phyloP scores from a whole-genome alignment of 1,139 yeast species.

The Saccharomycopsis phalli region DNA sequence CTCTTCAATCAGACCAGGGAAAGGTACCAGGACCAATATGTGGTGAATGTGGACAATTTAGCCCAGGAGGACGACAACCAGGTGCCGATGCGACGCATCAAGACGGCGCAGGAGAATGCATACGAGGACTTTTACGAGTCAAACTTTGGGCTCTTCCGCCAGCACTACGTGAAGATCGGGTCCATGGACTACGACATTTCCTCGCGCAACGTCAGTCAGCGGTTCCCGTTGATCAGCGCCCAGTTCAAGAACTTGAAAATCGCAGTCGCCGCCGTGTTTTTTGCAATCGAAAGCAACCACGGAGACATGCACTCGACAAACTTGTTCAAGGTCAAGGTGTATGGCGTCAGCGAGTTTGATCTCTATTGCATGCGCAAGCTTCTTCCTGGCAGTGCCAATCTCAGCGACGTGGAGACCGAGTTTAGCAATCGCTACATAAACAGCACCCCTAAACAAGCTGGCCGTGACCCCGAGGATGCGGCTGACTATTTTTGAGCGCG shows the following conservation, averaged over 20 bases:
- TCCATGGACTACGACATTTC: constrained; percentile 15
- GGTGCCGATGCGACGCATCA: constrained; percentile 16
- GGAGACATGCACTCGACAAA: constrained; percentile 18
- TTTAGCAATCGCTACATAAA: too few species aligned
- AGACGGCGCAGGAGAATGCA: constrained; percentile 9
- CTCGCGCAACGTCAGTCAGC: constrained; percentile 5
- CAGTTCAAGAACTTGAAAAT: constrained; percentile 15
- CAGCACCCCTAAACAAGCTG: too few species aligned
- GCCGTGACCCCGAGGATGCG: too few species aligned
- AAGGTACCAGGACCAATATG: constrained; percentile 12
- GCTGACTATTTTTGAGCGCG: too few species aligned
- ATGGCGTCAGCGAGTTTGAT: constrained; percentile 19
- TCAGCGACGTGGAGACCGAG: neutral
- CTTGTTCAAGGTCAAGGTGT: constrained; percentile 16
- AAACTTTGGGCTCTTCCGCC: constrained; percentile 12
- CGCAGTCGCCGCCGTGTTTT: constrained; percentile 12
- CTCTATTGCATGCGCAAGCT: constrained; percentile 18
- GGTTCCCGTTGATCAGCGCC: constrained; percentile 6
- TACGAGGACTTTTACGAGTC: constrained; percentile 19
- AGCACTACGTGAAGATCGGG: constrained; percentile 18
- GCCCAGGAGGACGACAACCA: constrained; percentile 1
- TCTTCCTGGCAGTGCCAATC: constrained; percentile 3
- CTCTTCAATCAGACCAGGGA: constrained; percentile 11
- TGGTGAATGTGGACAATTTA: constrained; percentile 8
- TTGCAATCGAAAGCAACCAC: constrained; percentile 19